These are phyloP conservation scores for Primulina tabacum DNA, from an alignment of 257 asterid genomes.

Conservation along the genomic window DNA sequence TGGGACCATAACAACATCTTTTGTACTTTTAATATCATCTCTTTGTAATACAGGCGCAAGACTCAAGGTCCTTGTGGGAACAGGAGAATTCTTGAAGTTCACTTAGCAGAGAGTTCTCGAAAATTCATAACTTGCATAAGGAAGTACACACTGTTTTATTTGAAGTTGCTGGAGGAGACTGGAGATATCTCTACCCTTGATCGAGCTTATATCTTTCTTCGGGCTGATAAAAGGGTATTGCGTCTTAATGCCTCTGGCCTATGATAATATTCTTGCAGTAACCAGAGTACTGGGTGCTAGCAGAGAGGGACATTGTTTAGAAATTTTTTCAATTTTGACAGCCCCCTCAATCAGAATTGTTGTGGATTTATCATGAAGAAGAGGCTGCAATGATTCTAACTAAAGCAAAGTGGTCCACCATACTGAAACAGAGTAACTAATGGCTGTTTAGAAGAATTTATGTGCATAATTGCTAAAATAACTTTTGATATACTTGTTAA, in stretches of 20 bases:
- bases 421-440: slow-evolving; percentile 7
- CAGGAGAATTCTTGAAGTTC: slow-evolving; percentile 72
- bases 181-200: slow-evolving; percentile 83
- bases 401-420: slow-evolving; percentile 12
- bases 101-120: slow-evolving; percentile 89
- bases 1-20: background rate
- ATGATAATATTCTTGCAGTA: slow-evolving; percentile 19
- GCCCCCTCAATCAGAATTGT: too few species aligned
- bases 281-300: background rate
- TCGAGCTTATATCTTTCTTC: slow-evolving; percentile 77
- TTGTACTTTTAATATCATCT: background rate
- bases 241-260: slow-evolving; percentile 19
- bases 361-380: too few species aligned
- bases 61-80: slow-evolving; percentile 73
- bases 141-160: slow-evolving; percentile 80
- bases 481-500: too few species aligned
- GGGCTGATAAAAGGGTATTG: slow-evolving; percentile 91
- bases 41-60: slow-evolving; percentile 59
- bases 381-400: too few species aligned
- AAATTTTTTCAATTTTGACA: too few species aligned
- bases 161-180: slow-evolving; percentile 57
- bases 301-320: slow-evolving; percentile 6
- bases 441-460: background rate
- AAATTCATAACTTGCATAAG: slow-evolving; percentile 94
- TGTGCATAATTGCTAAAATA: too few species aligned